phyloP scores from a whole-genome alignment of 169 alveolate species.

The Perkinsus marinus region DNA sequence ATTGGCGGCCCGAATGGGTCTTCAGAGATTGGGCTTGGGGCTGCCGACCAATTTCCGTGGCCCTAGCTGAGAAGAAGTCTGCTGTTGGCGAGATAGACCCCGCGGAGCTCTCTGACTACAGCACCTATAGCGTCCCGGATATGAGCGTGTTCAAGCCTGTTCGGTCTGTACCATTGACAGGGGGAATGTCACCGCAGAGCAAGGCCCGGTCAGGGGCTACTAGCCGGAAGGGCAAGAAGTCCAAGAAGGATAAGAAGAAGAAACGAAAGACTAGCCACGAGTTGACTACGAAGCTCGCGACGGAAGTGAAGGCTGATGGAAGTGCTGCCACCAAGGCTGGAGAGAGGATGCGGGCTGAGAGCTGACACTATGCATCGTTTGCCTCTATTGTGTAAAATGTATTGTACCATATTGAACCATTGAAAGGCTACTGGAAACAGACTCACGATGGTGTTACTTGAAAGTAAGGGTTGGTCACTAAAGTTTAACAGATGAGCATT shows the following conservation, averaged over 20 bases:
- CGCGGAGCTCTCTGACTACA: background rate
- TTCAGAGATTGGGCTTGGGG: background rate
- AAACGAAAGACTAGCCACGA: background rate
- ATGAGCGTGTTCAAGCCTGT: background rate
- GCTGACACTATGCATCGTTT: background rate
- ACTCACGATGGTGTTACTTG: background rate
- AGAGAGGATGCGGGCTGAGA: background rate
- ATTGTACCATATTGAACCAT: background rate
- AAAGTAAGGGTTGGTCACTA: background rate
- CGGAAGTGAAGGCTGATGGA: background rate
- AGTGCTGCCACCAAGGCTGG: background rate
- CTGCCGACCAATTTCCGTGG: background rate
- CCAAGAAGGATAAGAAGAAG: background rate
- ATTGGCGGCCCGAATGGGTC: background rate
- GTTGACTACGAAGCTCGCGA: background rate
- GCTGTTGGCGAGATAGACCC: background rate
- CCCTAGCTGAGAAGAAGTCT: background rate
- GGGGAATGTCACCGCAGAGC: background rate
- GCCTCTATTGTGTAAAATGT: background rate
- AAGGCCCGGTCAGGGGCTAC: background rate
- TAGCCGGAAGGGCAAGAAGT: background rate
- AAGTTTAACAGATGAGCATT: too few species aligned
- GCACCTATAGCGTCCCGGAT: background rate
- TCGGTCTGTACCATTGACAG: background rate
- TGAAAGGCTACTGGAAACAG: background rate